phyloP scores from a whole-genome alignment of 495 filamentous ascomycete genomes.

The Poronia punctata region DNA sequence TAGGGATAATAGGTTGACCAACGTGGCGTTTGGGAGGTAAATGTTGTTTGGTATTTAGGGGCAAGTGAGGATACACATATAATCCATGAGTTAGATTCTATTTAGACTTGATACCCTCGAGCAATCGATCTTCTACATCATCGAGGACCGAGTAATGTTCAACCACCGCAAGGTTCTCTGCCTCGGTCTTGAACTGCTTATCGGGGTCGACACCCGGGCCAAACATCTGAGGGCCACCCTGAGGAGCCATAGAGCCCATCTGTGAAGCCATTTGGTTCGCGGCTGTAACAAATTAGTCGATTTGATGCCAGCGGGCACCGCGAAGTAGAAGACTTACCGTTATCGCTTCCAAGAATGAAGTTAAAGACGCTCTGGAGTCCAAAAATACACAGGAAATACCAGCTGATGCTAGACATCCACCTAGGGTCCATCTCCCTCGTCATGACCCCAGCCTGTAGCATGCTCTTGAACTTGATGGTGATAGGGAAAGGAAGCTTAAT shows the following conservation, averaged over 20 bases:
- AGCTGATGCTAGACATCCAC: constrained; percentile 97
- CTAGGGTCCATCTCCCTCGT: constrained; percentile 93
- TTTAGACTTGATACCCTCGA: constrained; percentile 46
- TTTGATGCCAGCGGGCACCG: background rate
- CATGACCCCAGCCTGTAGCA: constrained; percentile 93
- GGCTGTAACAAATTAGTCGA: constrained; percentile 44
- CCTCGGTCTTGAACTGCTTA: constrained; percentile 85
- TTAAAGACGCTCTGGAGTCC: constrained; percentile 97
- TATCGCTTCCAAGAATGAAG: constrained; percentile 91
- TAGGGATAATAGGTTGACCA: constrained; percentile 2
- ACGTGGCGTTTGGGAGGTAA: constrained; percentile 12
- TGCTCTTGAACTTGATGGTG: constrained; percentile 97
- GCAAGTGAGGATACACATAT: no score
- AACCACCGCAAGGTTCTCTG: constrained; percentile 89
- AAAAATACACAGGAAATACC: constrained; percentile 97
- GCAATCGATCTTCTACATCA: constrained; percentile 74
- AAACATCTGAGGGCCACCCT: constrained; percentile 62
- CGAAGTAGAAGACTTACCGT: constrained; percentile 52
- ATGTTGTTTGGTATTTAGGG: constrained; percentile 13
- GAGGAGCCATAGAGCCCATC: constrained; percentile 75
- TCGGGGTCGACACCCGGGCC: constrained; percentile 91
- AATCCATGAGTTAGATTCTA: constrained; percentile 10
- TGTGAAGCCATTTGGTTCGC: constrained; percentile 93
- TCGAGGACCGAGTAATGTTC: constrained; percentile 88
- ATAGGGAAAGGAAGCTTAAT: constrained; percentile 98